Evolutionary conservation across 805 yeast genomes (phyloP).

Genomic region (Metschnikowia gelsemii): DNA sequence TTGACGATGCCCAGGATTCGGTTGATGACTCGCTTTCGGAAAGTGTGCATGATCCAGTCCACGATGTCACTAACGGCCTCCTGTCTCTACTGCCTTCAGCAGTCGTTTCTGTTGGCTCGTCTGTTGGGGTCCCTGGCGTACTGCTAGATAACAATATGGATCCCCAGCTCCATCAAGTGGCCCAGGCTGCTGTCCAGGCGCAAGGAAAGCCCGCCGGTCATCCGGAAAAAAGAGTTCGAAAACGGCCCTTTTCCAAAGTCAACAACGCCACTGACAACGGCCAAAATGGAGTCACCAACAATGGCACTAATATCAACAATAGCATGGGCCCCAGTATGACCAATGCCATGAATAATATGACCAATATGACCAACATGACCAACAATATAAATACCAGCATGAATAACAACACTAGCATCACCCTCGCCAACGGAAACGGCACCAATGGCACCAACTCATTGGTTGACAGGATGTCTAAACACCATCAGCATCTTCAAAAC

Average conservation of each 20-base stretch:
- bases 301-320: conserved; percentile 6
- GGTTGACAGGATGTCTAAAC: conserved; percentile 8
- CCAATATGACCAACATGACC: conserved; percentile 3
- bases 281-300: conserved; percentile 3
- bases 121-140: conserved; percentile 11
- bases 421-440: neutral
- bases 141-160: conserved; percentile 38
- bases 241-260: conserved; percentile 12
- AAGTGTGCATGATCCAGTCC: conserved; percentile 16
- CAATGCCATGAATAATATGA: neutral
- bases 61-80: conserved; percentile 13
- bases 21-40: conserved; percentile 19
- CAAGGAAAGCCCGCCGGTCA: conserved; percentile 20
- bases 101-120: conserved; percentile 14
- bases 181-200: conserved; percentile 39
- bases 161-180: conserved; percentile 42
- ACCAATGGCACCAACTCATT: conserved; percentile 3
- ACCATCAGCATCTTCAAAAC: conserved; percentile 8
- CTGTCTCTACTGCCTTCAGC: conserved; percentile 12
- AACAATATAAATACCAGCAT: neutral
- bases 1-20: conserved; percentile 17
- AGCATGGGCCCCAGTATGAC: conserved; percentile 1
- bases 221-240: conserved; percentile 13
- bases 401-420: neutral
- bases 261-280: conserved; percentile 1